Evolutionary conservation across 441 rosid species (phyloP), one percentile per base, ranked within the genome.

Genomic region (Pelargonium fulgidum): DNA sequence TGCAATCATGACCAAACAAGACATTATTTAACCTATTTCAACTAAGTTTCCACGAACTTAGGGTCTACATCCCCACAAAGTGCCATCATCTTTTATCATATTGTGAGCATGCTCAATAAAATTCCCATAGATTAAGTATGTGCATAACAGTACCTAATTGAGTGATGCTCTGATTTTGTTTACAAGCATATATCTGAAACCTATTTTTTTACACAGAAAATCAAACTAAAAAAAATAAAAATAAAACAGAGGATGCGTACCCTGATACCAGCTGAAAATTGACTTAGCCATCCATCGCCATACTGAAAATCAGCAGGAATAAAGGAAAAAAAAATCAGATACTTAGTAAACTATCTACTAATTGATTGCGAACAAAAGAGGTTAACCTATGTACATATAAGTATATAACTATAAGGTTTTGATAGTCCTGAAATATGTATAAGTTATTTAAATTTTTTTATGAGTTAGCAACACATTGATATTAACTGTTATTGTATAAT

Each of bases 261-360:
- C 94, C 74, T 86, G 65, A 93, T 83, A 70, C 97, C 97, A 70
- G 94, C 87, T 54, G 81, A 85, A 79, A 87, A 82, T 66, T 91
- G 98, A 77, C 80, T 82, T 81, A 82, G 86, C 98, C 94, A 93
- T 62, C 84, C 85, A 79, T 93, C 90, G 48, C 76, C 82, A 69
- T 85, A 79, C 97, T 93, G 90, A 75, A 76, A 78, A 29, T 64
- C 58, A 66, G 65, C 65, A 64, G 22, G 44, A 44, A 26, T 19
- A 67, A 66, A 65, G 10, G n/a, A n/a, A 44, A 36, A 48, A 63
- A n/a, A 2, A 19, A 58, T 58, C 33, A 20, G 63, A 58, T 12
- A 19, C 9, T 3, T 52, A 16, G 9, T n/a, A 12, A 58, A 19
- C 33, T 58, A 58, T 20, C 29, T 20, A 26, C 33, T 58, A 58